Base-by-base conservation (phyloP, 148 eudicot species). In the Fagopyrum tataricum region DNA sequence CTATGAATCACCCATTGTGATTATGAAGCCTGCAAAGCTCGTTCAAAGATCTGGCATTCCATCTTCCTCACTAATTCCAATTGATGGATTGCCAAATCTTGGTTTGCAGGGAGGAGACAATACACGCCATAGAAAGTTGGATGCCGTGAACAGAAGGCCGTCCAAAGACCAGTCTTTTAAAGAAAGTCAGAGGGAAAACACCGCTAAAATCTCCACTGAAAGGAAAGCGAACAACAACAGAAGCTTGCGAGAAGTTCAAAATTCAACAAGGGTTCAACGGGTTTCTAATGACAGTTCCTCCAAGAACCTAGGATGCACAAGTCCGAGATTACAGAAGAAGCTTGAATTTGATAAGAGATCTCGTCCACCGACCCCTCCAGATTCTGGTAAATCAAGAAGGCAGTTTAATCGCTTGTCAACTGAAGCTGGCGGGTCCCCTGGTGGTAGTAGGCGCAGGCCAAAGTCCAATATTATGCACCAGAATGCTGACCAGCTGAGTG, bases 21-120 rank as follows among this genome's bases (percentile, higher is more conserved):
- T 91, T 44, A 93, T 91, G 88, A 93, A 93, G 82, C 98, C 98
- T 7, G 96, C 92, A 47, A 93, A 85, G 76, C 87, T 84, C 79
- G 86, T 83, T 70, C 82, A 84, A 61, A 87, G 84, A 72, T 84
- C 87, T 24, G 84, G 81, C 44, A 76, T 79, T 73, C 78, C 87
- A 55, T 76, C 86, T 78, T 88, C 90, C 67, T 86, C 89, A 37
- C 75, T 82, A 52, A 77, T 89, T 74, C 76, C 90, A 12, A 82
- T 84, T 67, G 86, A 87, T 76, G 78, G 86, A 31, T 80, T 90
- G 41, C 80, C 87, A 17, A 71, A 77, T 74, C 83, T 78, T 37
- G 82, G 79, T 56, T 82, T 81, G 77, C 78, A 81, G 26, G 75
- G 72, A 41, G 55, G 75, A 67, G 87, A 85, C 37, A 61, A 68